Conservation (phyloP, 2,329 filamentous ascomycete species). For the Aspergillus latus region DNA sequence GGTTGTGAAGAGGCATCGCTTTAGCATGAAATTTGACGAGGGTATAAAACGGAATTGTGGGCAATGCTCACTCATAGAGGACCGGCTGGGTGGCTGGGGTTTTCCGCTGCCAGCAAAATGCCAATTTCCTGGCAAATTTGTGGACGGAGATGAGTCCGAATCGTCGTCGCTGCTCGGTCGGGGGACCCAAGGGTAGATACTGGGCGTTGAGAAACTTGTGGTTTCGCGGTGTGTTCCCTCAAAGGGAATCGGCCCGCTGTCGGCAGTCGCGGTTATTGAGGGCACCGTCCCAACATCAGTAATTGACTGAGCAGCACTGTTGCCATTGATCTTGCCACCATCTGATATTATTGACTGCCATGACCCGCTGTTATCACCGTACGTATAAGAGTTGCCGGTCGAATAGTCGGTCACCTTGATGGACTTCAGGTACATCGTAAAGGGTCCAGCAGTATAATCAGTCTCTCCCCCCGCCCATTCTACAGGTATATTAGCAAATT, state of each 20-base stretch:
- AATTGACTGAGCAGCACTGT: constrained; percentile 49
- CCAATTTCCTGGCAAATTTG: constrained; percentile 73
- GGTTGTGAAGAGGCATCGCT: constrained; percentile 16
- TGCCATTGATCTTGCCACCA: constrained; percentile 72
- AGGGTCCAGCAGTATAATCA: constrained; percentile 80
- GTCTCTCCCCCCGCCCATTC: constrained; percentile 84
- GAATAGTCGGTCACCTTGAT: constrained; percentile 86
- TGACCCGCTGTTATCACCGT: constrained; percentile 72
- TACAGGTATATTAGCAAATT: constrained; percentile 22
- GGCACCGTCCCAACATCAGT: constrained; percentile 53
- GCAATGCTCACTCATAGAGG: constrained; percentile 62
- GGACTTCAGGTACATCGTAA: constrained; percentile 77
- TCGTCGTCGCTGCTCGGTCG: constrained; percentile 46
- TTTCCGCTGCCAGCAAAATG: constrained; percentile 75
- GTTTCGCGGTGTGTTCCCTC: constrained; percentile 49
- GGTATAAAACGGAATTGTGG: constrained; percentile 20
- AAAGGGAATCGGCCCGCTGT: constrained; percentile 66
- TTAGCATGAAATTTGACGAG: constrained; percentile 27
- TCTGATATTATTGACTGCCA: constrained; percentile 80
- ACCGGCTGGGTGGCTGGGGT: constrained; percentile 70
- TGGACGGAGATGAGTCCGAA: constrained; percentile 48
- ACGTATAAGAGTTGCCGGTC: constrained; percentile 80
- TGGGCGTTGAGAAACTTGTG: constrained; percentile 55
- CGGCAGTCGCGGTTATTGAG: constrained; percentile 62
- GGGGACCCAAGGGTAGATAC: constrained; percentile 68